Evolutionary conservation across 352 stramenopile genomes (phyloP).

Genomic region (Pythium utonaiense): DNA sequence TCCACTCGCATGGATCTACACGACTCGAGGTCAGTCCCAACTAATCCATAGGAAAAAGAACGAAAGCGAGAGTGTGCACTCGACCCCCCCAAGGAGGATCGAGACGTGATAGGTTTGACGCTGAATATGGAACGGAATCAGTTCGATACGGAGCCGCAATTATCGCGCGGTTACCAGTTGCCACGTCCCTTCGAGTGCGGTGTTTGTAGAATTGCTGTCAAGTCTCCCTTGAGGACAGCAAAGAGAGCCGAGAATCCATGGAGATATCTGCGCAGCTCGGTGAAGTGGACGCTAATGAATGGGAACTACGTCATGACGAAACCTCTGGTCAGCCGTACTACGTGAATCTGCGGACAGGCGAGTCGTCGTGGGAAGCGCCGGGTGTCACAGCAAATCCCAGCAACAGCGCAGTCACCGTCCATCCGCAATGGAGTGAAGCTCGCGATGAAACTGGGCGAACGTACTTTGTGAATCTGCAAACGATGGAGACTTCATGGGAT

Average conservation of each 20-base stretch:
- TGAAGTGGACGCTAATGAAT: constrained; percentile 13
- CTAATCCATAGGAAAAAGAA: too few relatives aligned
- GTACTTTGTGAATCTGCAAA: constrained; percentile 57
- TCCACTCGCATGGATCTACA: too few relatives aligned
- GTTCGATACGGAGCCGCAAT: background rate
- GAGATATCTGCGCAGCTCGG: background rate
- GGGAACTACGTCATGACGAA: constrained; percentile 47
- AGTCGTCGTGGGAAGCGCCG: constrained; percentile 45
- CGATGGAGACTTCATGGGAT: constrained; percentile 52
- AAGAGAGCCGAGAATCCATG: background rate
- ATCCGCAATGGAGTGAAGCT: constrained; percentile 37
- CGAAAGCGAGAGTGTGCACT: too few relatives aligned
- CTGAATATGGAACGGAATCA: background rate
- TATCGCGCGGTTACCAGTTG: background rate
- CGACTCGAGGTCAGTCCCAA: too few relatives aligned
- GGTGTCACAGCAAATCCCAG: background rate
- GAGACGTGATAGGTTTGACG: background rate
- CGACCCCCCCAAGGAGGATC: too few relatives aligned
- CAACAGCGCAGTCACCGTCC: background rate
- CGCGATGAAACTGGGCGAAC: constrained; percentile 36
- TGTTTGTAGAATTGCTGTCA: background rate
- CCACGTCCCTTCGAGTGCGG: background rate
- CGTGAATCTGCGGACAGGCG: constrained; percentile 45
- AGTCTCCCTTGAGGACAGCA: background rate
- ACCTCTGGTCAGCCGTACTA: constrained; percentile 43